Base-by-base conservation (phyloP, 2,329 filamentous ascomycete species). In the Aspergillus pseudonomiae region DNA sequence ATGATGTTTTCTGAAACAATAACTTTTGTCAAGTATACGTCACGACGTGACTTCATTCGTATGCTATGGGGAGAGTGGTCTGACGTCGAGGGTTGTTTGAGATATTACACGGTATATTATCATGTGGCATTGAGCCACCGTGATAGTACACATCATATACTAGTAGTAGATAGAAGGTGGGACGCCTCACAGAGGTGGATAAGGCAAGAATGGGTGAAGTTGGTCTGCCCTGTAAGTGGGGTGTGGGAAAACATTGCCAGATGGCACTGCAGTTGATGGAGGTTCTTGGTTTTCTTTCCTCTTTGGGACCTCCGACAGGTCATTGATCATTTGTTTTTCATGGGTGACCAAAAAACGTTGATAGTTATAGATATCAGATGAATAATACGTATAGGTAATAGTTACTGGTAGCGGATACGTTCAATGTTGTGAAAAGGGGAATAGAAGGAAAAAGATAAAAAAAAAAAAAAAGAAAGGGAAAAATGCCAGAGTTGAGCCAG, bases 61-160 rank as follows among this genome's bases (percentile, higher is more conserved):
- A 19, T 34, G 34, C 7, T 34, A 30, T 53, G 2, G 50, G 6
- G 26, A n/a, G 28, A 11, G 52, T 55, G 52, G 52, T 41, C 52
- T 55, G 52, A 55, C 32, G 52, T 26, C 24, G 52, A 55, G 52
- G 52, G 16, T 39, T 32, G 32, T 39, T 55, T 39, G 52, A 39
- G 34, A 12, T 54, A 36, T 24, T 36, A 54, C 30, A 36, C 9
- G n/a, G 52, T 54, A 24, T 24, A 32, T 19, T 6, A 55, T 55
- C 52, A 55, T 41, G 34, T 55, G 52, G 52, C 21, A 55, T 55
- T 55, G 52, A 55, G 52, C 32, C 52, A 54, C 32, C 11, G 2
- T 36, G 52, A 36, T 21, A 11, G 52, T 54, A 54, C 30, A 41
- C 39, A 19, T 41, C 19, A 28, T 30, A 50, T 24, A 52, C 12